These are phyloP conservation scores for Babesia bigemina DNA, from an alignment of 169 alveolate genomes.

Conservation along the genomic window DNA sequence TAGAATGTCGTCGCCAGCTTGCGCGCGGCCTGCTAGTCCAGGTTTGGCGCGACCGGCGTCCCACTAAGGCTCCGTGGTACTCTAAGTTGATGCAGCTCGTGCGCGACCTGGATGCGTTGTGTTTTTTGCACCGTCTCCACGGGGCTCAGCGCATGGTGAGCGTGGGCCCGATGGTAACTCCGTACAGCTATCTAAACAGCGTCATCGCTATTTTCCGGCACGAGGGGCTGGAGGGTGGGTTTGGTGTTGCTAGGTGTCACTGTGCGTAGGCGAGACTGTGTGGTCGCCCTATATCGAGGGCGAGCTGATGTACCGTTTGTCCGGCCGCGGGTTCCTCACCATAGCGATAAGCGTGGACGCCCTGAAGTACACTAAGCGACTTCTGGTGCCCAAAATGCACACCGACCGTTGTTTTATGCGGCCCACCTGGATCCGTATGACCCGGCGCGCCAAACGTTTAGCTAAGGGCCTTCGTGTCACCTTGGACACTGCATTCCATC, in stretches of 20 bases:
- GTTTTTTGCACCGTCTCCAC: conserved; percentile 11
- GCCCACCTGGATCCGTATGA: conserved; percentile 68
- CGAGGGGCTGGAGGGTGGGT: conserved; percentile 40
- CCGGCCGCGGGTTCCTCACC: conserved; percentile 70
- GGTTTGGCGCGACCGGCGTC: conserved; percentile 7
- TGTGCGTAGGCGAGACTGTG: conserved; percentile 55
- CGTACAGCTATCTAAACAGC: conserved; percentile 55
- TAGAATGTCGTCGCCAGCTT: not conserved
- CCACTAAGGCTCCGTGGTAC: conserved; percentile 42
- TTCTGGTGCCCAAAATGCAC: conserved; percentile 72
- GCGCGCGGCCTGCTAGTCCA: conserved; percentile 24
- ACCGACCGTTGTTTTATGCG: conserved; percentile 53
- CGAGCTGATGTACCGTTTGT: conserved; percentile 53
- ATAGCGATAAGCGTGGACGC: conserved; percentile 60
- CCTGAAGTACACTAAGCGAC: conserved; percentile 9
- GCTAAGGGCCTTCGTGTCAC: conserved; percentile 59
- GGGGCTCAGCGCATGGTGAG: not conserved
- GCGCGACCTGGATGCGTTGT: conserved; percentile 26
- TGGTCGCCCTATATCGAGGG: conserved; percentile 77
- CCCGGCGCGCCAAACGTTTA: conserved; percentile 55
- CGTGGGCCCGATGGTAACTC: conserved; percentile 56
- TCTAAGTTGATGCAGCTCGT: conserved; percentile 23
- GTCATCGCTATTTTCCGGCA: conserved; percentile 36
- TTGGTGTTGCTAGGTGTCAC: not conserved
- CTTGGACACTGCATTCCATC: conserved; percentile 65